Conservation (phyloP, 2,329 filamentous ascomycete species). For the Diatrype stigma region DNA sequence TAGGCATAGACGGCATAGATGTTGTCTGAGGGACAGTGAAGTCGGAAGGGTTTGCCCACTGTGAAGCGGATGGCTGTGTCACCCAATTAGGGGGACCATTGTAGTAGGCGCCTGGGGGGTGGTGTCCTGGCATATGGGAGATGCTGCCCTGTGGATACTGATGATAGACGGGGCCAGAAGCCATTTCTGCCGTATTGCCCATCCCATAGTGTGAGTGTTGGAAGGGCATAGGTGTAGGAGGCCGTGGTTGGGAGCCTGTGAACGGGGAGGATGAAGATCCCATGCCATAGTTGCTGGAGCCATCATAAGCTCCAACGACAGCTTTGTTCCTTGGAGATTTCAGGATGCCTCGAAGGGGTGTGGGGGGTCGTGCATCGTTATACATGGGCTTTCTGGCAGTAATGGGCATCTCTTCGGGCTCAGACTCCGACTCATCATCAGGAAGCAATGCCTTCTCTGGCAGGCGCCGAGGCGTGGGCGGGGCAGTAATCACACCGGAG, state of each 20-base stretch:
- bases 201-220: not conserved
- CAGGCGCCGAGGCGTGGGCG: conserved; percentile 1
- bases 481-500: conserved; percentile 10
- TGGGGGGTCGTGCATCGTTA: conserved; percentile 5
- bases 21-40: conserved; percentile 4
- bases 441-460: not conserved
- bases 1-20: conserved; percentile 10
- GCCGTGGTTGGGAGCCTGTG: not conserved
- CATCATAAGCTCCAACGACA: not conserved
- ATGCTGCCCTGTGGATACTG: not conserved
- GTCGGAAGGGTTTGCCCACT: conserved; percentile 4
- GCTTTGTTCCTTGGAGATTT: not conserved
- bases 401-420: not conserved
- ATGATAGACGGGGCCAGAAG: not conserved
- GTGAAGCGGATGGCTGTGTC: conserved; percentile 3
- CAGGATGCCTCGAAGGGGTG: conserved; percentile 5
- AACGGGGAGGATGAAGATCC: not conserved
- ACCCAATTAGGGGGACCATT: not conserved
- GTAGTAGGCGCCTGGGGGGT: conserved; percentile 1
- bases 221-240: conserved; percentile 4
- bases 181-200: not conserved
- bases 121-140: not conserved
- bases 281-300: not conserved
- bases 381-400: not conserved
- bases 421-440: not conserved